Conservation (phyloP, 1,139 yeast species). For the Protomyces inundatus region DNA sequence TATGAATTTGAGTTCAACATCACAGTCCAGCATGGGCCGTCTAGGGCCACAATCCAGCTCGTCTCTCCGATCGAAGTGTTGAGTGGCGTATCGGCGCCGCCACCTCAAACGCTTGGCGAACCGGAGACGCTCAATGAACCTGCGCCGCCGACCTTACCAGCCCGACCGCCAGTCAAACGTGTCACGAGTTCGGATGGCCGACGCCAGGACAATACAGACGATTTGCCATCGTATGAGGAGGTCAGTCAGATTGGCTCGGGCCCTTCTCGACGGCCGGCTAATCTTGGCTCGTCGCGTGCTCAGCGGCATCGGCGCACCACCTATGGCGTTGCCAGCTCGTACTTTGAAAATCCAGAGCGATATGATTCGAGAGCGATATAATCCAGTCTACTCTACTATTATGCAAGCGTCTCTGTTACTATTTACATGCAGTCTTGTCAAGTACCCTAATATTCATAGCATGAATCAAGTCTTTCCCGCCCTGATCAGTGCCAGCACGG, state of each 20-base stretch:
- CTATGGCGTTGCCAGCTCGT: background rate
- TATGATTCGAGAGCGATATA: background rate
- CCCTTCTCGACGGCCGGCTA: background rate
- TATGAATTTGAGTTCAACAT: constrained; percentile 47
- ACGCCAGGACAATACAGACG: background rate
- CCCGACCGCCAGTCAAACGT: background rate
- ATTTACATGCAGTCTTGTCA: background rate
- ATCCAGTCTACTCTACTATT: background rate
- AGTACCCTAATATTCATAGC: no score
- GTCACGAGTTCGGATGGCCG: background rate
- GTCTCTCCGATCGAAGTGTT: constrained; percentile 8
- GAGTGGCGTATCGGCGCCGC: constrained; percentile 19
- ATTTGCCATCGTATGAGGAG: background rate
- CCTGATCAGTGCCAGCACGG: no score
- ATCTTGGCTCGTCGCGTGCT: background rate
- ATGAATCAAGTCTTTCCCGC: no score
- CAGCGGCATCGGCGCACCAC: background rate
- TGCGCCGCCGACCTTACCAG: background rate
- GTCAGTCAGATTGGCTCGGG: background rate
- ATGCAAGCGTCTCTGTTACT: background rate
- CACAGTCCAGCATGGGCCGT: constrained; percentile 43
- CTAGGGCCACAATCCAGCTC: constrained; percentile 3
- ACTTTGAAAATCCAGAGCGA: background rate
- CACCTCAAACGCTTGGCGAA: constrained; percentile 1
- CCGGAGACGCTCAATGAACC: background rate